phyloP scores from a whole-genome alignment of 192 early-diverging fungal species.

The Dispira parvispora region DNA sequence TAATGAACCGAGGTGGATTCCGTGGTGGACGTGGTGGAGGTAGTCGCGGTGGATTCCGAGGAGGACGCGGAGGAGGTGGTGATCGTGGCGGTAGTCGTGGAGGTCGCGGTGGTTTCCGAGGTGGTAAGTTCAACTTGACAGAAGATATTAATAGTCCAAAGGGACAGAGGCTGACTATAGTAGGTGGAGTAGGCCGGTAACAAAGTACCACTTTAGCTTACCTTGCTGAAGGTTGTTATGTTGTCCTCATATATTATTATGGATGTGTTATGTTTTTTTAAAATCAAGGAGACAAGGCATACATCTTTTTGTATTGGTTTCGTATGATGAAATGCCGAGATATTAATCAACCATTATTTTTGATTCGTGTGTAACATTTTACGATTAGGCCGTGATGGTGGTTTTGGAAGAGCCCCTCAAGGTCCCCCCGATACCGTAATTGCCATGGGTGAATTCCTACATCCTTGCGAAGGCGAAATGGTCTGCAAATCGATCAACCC shows the following conservation, averaged over 20 bases:
- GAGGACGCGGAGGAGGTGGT: conserved; percentile 18
- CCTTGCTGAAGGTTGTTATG: neutral
- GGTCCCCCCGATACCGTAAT: conserved; percentile 66
- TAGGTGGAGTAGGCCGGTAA: neutral
- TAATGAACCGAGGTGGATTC: no score
- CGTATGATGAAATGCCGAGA: neutral
- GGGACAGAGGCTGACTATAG: neutral
- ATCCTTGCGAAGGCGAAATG: conserved; percentile 95
- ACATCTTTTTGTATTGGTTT: neutral
- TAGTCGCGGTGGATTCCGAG: no score
- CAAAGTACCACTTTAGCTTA: neutral
- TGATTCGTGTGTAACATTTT: neutral
- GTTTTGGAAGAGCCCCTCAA: conserved; percentile 24
- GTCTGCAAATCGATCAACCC: conserved; percentile 78
- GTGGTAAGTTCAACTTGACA: neutral
- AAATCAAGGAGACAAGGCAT: no score
- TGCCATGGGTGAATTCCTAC: conserved; percentile 77
- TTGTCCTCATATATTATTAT: neutral
- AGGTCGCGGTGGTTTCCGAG: conserved; percentile 18
- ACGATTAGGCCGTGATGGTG: conserved; percentile 28
- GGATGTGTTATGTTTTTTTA: neutral
- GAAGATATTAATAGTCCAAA: neutral
- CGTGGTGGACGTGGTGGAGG: no score
- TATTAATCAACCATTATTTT: conserved; percentile 9
- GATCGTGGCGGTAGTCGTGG: conserved; percentile 29